phyloP scores from a whole-genome alignment of 352 stramenopile genomes.

The Phytophthora podocarpi region DNA sequence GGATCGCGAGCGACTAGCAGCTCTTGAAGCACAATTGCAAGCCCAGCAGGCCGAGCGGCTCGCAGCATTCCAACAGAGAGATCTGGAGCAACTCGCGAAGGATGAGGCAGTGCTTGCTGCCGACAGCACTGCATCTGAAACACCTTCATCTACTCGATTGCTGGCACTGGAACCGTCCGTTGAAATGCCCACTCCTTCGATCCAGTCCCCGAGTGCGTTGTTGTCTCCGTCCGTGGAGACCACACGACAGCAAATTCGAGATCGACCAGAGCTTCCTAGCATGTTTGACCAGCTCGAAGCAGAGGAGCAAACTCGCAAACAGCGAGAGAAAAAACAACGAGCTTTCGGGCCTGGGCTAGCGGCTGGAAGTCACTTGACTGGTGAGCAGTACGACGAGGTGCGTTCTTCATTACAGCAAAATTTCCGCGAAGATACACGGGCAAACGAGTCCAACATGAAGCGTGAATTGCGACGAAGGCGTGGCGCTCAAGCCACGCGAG shows the following conservation, averaged over 20 bases:
- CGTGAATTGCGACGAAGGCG: conserved; percentile 54
- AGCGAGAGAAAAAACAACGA: conserved; percentile 34
- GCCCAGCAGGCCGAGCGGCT: conserved; percentile 48
- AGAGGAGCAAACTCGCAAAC: conserved; percentile 57
- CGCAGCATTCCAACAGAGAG: conserved; percentile 31
- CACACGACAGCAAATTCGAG: conserved; percentile 42
- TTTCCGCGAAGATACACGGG: conserved; percentile 46
- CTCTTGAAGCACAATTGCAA: conserved; percentile 52
- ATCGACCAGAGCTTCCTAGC: conserved; percentile 60
- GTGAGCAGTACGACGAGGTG: conserved; percentile 35
- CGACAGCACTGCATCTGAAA: not conserved
- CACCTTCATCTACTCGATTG: not conserved
- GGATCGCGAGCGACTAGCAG: conserved; percentile 50
- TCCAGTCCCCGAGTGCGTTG: conserved; percentile 3
- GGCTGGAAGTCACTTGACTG: conserved; percentile 16
- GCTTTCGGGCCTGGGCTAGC: conserved; percentile 9
- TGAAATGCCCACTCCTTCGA: conserved; percentile 10
- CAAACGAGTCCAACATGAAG: conserved; percentile 57
- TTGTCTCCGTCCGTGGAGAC: conserved; percentile 29
- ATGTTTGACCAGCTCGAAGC: conserved; percentile 83
- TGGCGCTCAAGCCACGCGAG: conserved; percentile 47
- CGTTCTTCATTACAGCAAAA: conserved; percentile 47
- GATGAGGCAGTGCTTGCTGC: conserved; percentile 29
- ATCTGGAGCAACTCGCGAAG: conserved; percentile 35
- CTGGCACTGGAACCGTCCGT: conserved; percentile 6